Conservation (phyloP, 1,139 yeast genomes). For the Sugiyamaella castrensis region DNA sequence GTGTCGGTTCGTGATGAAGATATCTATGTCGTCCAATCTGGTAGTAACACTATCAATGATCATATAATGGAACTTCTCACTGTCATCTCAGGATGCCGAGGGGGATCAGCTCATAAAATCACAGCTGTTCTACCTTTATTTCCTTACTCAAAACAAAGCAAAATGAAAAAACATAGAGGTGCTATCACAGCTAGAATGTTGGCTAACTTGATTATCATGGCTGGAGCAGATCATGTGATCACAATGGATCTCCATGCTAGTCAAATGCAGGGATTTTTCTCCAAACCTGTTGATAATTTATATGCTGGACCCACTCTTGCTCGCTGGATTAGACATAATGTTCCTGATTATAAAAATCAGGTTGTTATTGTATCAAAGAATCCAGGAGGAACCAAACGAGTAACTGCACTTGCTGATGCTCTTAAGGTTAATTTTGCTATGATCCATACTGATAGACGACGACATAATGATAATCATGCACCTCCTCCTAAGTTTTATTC, state of each 20-base stretch:
- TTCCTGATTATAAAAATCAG: slow-evolving; percentile 74
- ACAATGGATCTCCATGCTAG: slow-evolving; percentile 98
- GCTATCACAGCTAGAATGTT: slow-evolving; percentile 99
- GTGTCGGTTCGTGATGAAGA: slow-evolving; percentile 95
- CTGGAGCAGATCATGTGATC: slow-evolving; percentile 98
- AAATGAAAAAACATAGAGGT: slow-evolving; percentile 98
- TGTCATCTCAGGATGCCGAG: slow-evolving; percentile 90
- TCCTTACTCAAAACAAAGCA: slow-evolving; percentile 95
- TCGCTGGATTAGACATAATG: slow-evolving; percentile 90
- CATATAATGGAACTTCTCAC: slow-evolving; percentile 95
- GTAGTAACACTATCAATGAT: slow-evolving; percentile 85
- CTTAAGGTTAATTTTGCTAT: slow-evolving; percentile 95
- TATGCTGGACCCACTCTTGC: slow-evolving; percentile 97
- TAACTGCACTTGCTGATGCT: slow-evolving; percentile 93
- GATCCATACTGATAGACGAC: slow-evolving; percentile 97
- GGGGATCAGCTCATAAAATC: slow-evolving; percentile 94
- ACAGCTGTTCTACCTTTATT: slow-evolving; percentile 97
- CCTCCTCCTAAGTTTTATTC: slow-evolving; percentile 37
- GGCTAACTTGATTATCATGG: slow-evolving; percentile 92
- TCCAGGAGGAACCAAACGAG: slow-evolving; percentile 98
- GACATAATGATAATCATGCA: slow-evolving; percentile 67
- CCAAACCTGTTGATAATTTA: slow-evolving; percentile 93
- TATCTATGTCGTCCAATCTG: slow-evolving; percentile 92
- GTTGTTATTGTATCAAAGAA: slow-evolving; percentile 92
- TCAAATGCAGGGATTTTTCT: slow-evolving; percentile 98